These are phyloP conservation scores for Ogataea philodendri DNA, from an alignment of 805 yeast genomes.

Conservation along the genomic window DNA sequence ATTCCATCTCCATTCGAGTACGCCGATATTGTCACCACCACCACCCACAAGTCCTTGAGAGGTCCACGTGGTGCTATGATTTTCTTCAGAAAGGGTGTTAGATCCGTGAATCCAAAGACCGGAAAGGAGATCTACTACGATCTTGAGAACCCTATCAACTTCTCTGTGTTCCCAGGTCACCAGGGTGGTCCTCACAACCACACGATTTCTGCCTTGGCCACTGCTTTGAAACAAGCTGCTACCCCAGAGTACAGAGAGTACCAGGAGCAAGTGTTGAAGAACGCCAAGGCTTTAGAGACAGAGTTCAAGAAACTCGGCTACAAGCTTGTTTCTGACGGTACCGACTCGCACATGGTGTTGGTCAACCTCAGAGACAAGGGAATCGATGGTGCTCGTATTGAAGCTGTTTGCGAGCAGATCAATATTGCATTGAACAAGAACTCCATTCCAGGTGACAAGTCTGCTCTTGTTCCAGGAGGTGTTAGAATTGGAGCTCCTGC, in stretches of 20 bases:
- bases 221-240: slow-evolving; percentile 91
- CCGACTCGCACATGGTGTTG: slow-evolving; percentile 95
- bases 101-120: slow-evolving; percentile 80
- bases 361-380: slow-evolving; percentile 85
- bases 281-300: slow-evolving; percentile 79
- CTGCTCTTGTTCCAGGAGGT: slow-evolving; percentile 96
- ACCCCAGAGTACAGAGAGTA: slow-evolving; percentile 88
- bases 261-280: slow-evolving; percentile 83
- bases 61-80: slow-evolving; percentile 99
- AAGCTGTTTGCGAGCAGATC: slow-evolving; percentile 88
- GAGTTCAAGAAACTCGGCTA: slow-evolving; percentile 73
- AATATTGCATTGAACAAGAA: slow-evolving; percentile 97
- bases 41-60: slow-evolving; percentile 97
- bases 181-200: slow-evolving; percentile 99
- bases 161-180: slow-evolving; percentile 99
- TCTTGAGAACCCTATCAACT: slow-evolving; percentile 91
- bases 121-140: slow-evolving; percentile 91
- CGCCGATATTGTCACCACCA: slow-evolving; percentile 97
- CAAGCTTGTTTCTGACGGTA: slow-evolving; percentile 87
- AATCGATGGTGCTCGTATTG: slow-evolving; percentile 96
- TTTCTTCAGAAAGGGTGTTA: slow-evolving; percentile 94
- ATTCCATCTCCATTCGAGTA: slow-evolving; percentile 95
- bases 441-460: slow-evolving; percentile 96
- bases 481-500: slow-evolving; percentile 98
- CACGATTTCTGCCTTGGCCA: slow-evolving; percentile 96